Conservation (phyloP, 2,329 filamentous ascomycete species). For the Fusarium lateritium region DNA sequence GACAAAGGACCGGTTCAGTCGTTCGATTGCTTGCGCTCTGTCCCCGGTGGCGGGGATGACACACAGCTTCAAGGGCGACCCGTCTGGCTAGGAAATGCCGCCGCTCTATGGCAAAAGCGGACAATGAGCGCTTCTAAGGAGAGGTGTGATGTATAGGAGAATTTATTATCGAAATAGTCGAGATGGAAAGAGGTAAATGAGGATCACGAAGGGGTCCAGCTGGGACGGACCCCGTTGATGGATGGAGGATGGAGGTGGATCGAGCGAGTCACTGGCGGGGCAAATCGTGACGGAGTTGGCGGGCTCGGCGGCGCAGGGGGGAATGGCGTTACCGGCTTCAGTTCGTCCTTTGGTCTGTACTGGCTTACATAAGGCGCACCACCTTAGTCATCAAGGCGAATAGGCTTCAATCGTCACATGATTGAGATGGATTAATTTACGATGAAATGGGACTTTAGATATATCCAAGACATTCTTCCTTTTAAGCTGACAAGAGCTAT, state of each 20-base stretch:
- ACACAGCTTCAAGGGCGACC: constrained; percentile 6
- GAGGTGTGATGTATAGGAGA: constrained; percentile 17
- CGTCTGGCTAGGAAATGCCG: constrained; percentile 11
- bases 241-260: constrained; percentile 51
- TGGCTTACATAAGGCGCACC: constrained; percentile 11
- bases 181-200: constrained; percentile 28
- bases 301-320: constrained; percentile 31
- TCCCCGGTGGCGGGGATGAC: constrained; percentile 20
- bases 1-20: constrained; percentile 22
- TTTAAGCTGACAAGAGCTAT: constrained; percentile 37
- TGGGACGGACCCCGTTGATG: constrained; percentile 55
- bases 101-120: neutral
- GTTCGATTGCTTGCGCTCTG: constrained; percentile 17
- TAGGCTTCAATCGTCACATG: neutral
- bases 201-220: constrained; percentile 52
- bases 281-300: constrained; percentile 54
- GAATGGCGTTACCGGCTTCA: constrained; percentile 33
- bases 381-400: constrained; percentile 41
- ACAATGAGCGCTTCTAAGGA: neutral
- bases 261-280: constrained; percentile 56
- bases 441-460: neutral
- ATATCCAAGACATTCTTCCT: constrained; percentile 36
- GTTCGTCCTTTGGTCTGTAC: neutral
- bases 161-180: constrained; percentile 15
- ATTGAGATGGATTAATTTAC: neutral